Evolutionary conservation across 345 rosid genomes (phyloP), one percentile per base, ranked within the genome.

Genomic region (Mercurialis annua): DNA sequence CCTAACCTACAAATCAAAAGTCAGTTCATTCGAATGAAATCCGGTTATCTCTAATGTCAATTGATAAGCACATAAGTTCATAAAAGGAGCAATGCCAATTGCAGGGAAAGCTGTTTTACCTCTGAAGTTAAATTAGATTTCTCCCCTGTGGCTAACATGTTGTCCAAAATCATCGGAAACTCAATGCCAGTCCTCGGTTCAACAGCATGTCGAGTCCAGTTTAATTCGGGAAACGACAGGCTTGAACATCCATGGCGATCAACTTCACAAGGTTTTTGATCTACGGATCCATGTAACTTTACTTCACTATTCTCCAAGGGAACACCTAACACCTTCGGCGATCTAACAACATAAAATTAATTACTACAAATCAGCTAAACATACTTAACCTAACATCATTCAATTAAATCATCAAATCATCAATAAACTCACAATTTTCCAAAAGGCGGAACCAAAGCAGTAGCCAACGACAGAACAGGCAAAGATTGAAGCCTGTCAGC

Each of bases 171-270:
- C 49, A 76, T 20, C 11, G 98, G 98, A 74, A 92, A 90, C 78
- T 92, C 92, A 3, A 92, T 88, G 59, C 98, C 93, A 3, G 97
- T 92, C 63, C 75, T 79, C 43, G 95, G 89, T 79, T 92, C 98
- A 36, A 85, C 78, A 1, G 86, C 79, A 69, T 75, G 78, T 64
- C 78, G 79, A 76, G 61, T 76, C 84, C 78, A 58, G 55, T 80
- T 81, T 71, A 85, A 76, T 64, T 86, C 81, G 1, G 84, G 82
- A 79, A 84, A 83, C 64, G 80, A 76, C 44, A 83, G 73, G 71
- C 77, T 75, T 2, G 72, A 66, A 70, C 80, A 78, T 67, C 82
- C 83, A 44, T 49, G 74, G 72, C 17, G 67, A 54, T 73, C 84
- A 52, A 85, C 83, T 68, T 79, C 85, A 80, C 90, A 87, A 75